These are phyloP conservation scores for Paramecium primaurelia DNA, from an alignment of 73 alveolate genomes.

Conservation along the genomic window DNA sequence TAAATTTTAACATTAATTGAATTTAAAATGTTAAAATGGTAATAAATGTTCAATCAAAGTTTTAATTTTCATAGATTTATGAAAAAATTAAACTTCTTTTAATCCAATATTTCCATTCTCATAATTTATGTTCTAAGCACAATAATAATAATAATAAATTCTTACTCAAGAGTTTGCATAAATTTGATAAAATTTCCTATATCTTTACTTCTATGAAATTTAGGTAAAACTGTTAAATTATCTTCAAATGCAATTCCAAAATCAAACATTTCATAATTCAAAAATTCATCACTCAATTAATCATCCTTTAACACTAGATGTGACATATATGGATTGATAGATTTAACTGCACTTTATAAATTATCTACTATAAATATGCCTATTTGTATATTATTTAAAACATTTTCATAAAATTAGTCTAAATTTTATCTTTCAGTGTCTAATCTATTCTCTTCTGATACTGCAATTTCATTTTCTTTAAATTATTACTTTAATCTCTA, in stretches of 20 bases:
- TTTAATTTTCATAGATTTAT: not conserved
- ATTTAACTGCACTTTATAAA: not conserved
- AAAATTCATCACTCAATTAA: not conserved
- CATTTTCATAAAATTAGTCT: not conserved
- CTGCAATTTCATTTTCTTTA: not conserved
- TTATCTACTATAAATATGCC: not conserved
- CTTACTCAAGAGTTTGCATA: not conserved
- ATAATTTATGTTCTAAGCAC: not conserved
- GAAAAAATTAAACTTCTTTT: not conserved
- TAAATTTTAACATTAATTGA: not conserved
- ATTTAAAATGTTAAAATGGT: not conserved
- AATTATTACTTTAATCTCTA: not conserved
- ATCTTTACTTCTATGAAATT: not conserved
- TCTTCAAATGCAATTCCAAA: not conserved
- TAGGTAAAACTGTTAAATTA: not conserved
- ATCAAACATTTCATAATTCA: not conserved
- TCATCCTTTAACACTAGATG: slow-evolving; percentile 17
- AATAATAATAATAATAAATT: not conserved
- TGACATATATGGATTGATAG: not conserved
- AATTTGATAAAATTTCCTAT: not conserved
- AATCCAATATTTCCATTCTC: not conserved
- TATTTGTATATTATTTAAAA: not conserved
- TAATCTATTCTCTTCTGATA: not conserved
- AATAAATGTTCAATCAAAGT: not conserved
- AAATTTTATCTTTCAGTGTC: not conserved